Base-by-base conservation (phyloP, 306 rosid species). In the Begonia masoniana region DNA sequence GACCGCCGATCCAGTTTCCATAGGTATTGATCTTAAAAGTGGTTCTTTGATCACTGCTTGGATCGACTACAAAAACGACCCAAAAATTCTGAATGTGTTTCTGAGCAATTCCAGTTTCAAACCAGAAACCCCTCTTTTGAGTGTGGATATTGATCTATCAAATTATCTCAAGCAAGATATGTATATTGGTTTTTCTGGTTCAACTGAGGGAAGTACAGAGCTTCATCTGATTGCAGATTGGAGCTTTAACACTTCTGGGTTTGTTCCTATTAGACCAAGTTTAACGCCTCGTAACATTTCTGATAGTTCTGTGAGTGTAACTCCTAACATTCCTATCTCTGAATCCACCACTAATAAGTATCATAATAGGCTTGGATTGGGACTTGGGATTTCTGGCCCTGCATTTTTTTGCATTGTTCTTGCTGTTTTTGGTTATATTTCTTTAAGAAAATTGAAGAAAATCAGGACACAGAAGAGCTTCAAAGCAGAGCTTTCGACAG, bases 121-220 rank as follows among this genome's bases (percentile, higher is more conserved):
- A 58, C 95, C 97, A 2, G 9, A 21, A 1, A 43, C 57, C 0
- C 82, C 95, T 3, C 47, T 79, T 26, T 52, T 85, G 35, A 68
- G 42, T 1, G 65, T 81, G 21, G 69, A 54, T n/a, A 50, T 88
- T 11, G 73, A 76, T 31, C 84, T 88, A 31, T 78, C 87, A 1
- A 41, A 52, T 0, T 64, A 74, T 49, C 59, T 85, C 2, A 68
- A 58, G 26, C 71, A 58, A 58, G 9, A 15, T 11, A 71, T 58
- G 69, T 78, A 66, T 54, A 67, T 75, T 15, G 94, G 97, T 0
- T 85, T 89, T 67, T 69, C 76, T 0, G 91, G 83, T 36, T 80
- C 85, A 0, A 77, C 83, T 0, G 83, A 68, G 14, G 95, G 95
- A 15, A 78, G 87, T 59, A 89, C 94, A 0, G 94, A 82, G 72